Evolutionary conservation across 345 rosid genomes (phyloP).

Genomic region (Hibiscus syriacus): DNA sequence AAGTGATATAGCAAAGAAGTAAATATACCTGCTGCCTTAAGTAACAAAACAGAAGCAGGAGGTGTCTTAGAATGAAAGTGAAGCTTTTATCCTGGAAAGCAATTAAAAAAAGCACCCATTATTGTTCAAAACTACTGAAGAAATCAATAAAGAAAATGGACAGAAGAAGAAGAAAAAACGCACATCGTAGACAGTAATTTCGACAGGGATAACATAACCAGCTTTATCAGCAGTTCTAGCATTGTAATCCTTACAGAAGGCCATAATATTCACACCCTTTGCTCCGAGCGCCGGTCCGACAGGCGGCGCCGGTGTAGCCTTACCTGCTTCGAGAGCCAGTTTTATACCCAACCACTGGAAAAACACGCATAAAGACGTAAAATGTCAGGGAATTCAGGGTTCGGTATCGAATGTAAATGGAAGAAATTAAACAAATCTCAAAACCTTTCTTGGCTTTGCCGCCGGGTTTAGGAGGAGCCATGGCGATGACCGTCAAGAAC

Average conservation of each 20-base stretch:
- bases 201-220: conserved; percentile 89
- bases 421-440: background rate
- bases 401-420: background rate
- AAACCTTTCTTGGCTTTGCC: conserved; percentile 84
- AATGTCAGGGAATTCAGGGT: background rate
- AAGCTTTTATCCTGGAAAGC: conserved; percentile 77
- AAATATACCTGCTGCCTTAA: conserved; percentile 84
- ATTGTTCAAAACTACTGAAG: background rate
- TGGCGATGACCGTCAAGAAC: conserved; percentile 68
- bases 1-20: background rate
- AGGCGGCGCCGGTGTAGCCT: conserved; percentile 94
- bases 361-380: background rate
- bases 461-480: conserved; percentile 94
- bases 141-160: background rate
- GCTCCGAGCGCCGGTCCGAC: conserved; percentile 92
- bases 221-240: conserved; percentile 95
- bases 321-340: conserved; percentile 91
- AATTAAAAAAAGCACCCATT: background rate
- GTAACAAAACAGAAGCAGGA: conserved; percentile 88
- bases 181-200: conserved; percentile 87
- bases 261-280: conserved; percentile 86
- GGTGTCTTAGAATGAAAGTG: conserved; percentile 91
- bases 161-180: conserved; percentile 28
- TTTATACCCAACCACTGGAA: conserved; percentile 71
- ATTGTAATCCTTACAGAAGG: conserved; percentile 95